These are phyloP conservation scores for Ogataea ramenticola DNA, from an alignment of 805 yeast genomes.

Conservation along the genomic window DNA sequence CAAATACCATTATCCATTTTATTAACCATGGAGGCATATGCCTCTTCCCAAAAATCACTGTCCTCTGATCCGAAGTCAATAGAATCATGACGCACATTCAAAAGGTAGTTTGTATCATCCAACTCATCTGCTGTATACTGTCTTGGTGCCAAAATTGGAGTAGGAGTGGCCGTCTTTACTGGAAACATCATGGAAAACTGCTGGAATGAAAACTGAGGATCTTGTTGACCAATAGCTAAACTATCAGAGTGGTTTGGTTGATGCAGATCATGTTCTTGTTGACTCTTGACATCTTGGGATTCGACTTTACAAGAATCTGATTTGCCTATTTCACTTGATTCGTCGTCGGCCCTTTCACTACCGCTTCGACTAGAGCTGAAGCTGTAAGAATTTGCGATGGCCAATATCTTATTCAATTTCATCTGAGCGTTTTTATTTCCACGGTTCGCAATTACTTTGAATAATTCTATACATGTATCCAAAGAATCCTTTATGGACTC, in stretches of 20 bases:
- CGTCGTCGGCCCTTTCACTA: not conserved
- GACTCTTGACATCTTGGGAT: not conserved
- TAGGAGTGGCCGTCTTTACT: not conserved
- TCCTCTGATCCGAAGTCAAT: not conserved
- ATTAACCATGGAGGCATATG: not conserved
- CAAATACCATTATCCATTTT: not conserved
- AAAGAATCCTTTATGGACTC: constrained; percentile 10
- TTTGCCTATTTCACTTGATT: not conserved
- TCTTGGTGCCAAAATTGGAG: not conserved
- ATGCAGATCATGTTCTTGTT: not conserved
- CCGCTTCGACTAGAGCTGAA: not conserved
- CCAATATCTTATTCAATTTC: not conserved
- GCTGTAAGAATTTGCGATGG: not conserved
- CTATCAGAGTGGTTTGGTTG: not conserved
- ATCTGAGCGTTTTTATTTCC: constrained; percentile 15
- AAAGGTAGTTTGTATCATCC: not conserved
- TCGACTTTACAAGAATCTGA: too few species aligned
- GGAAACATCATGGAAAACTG: not conserved
- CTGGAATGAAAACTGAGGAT: not conserved
- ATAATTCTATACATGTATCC: constrained; percentile 12
- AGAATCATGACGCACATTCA: not conserved
- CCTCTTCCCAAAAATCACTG: constrained; percentile 1
- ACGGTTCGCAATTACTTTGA: constrained; percentile 11
- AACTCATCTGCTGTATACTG: not conserved
- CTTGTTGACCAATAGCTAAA: not conserved